A percentile compares a stretch with the other conserved stretches of the same genome.
Conservation (phyloP, 495 filamentous ascomycete species). For the Aspergillus wentii region DNA sequence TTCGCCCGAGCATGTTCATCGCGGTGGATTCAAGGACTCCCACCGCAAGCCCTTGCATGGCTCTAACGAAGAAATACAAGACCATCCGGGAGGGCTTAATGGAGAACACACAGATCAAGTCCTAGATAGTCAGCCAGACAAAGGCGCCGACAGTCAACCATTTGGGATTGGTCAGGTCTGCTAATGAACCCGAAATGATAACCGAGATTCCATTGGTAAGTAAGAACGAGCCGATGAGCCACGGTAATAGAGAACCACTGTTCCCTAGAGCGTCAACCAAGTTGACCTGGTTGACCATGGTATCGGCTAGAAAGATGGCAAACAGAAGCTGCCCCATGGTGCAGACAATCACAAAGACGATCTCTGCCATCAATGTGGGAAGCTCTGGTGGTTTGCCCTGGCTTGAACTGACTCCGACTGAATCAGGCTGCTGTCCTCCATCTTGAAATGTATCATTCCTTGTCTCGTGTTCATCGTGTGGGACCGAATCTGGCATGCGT, state of each 20-base stretch:
- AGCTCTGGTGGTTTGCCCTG: no score
- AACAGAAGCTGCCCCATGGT: constrained; percentile 40
- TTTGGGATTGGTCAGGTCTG: constrained; percentile 38
- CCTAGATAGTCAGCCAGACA: constrained; percentile 36
- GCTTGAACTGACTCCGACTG: no score
- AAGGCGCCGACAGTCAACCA: constrained; percentile 37
- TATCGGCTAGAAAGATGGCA: constrained; percentile 36
- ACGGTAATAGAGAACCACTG: constrained; percentile 30
- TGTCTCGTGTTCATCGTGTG: no score
- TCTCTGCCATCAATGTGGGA: no score
- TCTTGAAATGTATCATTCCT: no score
- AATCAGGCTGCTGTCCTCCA: no score
- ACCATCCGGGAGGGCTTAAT: constrained; percentile 25
- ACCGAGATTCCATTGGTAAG: constrained; percentile 40
- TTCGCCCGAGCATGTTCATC: constrained; percentile 26
- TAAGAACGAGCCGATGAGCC: constrained; percentile 37
- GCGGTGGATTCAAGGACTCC: constrained; percentile 21
- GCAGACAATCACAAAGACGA: constrained; percentile 39
- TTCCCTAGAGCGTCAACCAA: constrained; percentile 32
- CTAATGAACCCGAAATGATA: constrained; percentile 36
- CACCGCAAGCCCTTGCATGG: constrained; percentile 25
- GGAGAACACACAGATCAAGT: constrained; percentile 31
- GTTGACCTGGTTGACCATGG: constrained; percentile 30
- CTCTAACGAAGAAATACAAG: constrained; percentile 23
- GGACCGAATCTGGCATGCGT: no score